Conservation (phyloP, 108 stramenopile genomes). For the Cyclostephanos invisitatus region DNA sequence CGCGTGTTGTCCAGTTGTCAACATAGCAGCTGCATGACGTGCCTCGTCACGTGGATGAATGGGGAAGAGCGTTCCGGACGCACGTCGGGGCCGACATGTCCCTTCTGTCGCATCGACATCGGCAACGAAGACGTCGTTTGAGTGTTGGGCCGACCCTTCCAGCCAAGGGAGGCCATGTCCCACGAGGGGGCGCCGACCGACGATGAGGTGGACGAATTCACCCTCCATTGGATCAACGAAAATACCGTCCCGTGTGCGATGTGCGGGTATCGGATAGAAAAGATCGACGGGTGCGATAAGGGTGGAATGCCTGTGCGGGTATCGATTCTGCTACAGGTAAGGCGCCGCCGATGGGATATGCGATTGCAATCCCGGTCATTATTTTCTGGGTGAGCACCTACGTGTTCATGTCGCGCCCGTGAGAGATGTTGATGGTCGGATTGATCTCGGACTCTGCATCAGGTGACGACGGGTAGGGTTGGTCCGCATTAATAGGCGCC, state of each 20-base stretch:
- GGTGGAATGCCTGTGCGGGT: conserved; percentile 28
- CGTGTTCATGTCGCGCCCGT: background rate
- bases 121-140: conserved; percentile 4
- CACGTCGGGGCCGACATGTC: conserved; percentile 10
- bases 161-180: background rate
- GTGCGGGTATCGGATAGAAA: conserved; percentile 14
- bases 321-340: conserved; percentile 20
- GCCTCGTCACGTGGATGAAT: too few species aligned
- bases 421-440: too few species aligned
- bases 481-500: too few species aligned
- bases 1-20: too few species aligned
- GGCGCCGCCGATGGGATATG: conserved; percentile 8
- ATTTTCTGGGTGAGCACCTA: too few species aligned
- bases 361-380: background rate
- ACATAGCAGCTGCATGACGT: too few species aligned
- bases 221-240: conserved; percentile 27
- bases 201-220: conserved; percentile 27
- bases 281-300: conserved; percentile 21
- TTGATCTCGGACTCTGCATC: too few species aligned
- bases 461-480: too few species aligned
- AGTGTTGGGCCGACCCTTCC: conserved; percentile 14
- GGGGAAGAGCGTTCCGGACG: conserved; percentile 16
- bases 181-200: background rate
- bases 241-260: conserved; percentile 17
- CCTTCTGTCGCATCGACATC: conserved; percentile 18